Evolutionary conservation across 2,329 filamentous ascomycete species (phyloP).

Genomic region (Stylonectria norvegica): DNA sequence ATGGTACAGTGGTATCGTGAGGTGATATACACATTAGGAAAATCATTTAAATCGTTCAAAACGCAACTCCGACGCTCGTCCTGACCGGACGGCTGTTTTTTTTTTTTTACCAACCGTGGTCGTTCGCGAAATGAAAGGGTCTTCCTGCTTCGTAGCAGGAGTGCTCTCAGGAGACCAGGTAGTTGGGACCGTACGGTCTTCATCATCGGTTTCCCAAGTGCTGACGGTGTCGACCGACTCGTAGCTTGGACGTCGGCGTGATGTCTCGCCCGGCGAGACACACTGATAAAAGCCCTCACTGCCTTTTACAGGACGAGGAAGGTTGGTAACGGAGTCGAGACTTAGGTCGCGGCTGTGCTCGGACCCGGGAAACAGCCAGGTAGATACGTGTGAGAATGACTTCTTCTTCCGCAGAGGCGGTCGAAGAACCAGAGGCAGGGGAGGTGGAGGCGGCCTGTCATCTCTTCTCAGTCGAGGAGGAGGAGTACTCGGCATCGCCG

Average conservation of each 20-base stretch:
- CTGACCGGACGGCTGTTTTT: conserved; percentile 14
- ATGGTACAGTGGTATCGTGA: conserved; percentile 27
- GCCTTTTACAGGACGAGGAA: conserved; percentile 48
- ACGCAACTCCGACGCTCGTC: conserved; percentile 29
- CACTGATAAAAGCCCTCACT: conserved; percentile 59
- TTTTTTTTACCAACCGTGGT: conserved; percentile 29
- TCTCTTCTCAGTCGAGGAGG: conserved; percentile 27
- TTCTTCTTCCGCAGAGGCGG: conserved; percentile 64
- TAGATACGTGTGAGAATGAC: conserved; percentile 60
- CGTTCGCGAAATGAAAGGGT: conserved; percentile 36
- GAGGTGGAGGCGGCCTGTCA: conserved; percentile 48
- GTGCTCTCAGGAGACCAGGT: conserved; percentile 49
- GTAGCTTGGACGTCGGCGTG: conserved; percentile 36
- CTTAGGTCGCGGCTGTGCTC: conserved; percentile 39
- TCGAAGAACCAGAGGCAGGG: conserved; percentile 56
- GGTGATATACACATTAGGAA: conserved; percentile 14
- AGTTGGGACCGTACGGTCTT: conserved; percentile 46
- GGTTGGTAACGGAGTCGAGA: conserved; percentile 53
- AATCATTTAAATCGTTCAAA: conserved; percentile 21
- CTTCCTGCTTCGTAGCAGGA: conserved; percentile 37
- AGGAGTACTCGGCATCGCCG: conserved; percentile 27
- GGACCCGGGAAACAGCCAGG: conserved; percentile 52
- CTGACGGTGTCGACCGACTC: conserved; percentile 47
- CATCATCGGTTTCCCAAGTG: conserved; percentile 48
- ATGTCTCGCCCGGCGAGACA: conserved; percentile 36